These are phyloP conservation scores for Cochlearia excelsa DNA, from an alignment of 345 rosid genomes.

Conservation along the genomic window DNA sequence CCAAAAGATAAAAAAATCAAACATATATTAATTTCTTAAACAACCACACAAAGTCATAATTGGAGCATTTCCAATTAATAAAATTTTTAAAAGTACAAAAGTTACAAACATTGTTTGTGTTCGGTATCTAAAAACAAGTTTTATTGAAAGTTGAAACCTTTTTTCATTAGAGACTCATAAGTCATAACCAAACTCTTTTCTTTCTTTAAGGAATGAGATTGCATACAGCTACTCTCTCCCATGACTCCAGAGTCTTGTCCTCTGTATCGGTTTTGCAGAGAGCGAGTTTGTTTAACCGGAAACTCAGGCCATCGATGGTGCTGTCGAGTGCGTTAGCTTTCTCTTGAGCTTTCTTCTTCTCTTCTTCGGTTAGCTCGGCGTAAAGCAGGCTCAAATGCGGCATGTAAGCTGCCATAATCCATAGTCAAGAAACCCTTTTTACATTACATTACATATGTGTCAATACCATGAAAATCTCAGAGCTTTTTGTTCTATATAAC, in stretches of 20 bases:
- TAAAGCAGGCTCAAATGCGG: constrained; percentile 84
- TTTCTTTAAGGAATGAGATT: constrained; percentile 36
- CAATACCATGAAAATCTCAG: neutral
- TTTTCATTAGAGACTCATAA: neutral
- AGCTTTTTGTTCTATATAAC: neutral
- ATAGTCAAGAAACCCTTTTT: neutral
- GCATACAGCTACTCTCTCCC: constrained; percentile 69
- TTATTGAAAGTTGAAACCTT: neutral
- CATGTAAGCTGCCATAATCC: constrained; percentile 65
- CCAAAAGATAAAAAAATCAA: too few species aligned
- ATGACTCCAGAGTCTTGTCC: constrained; percentile 63
- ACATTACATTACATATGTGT: too few species aligned
- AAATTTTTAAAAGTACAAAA: too few species aligned
- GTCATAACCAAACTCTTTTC: constrained; percentile 2
- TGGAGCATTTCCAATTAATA: too few species aligned
- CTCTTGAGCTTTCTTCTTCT: constrained; percentile 69
- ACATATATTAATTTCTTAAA: too few species aligned
- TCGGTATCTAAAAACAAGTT: neutral
- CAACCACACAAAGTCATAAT: too few species aligned
- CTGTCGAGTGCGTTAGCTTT: constrained; percentile 53
- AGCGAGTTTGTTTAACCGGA: constrained; percentile 52
- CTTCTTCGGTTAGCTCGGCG: constrained; percentile 65
- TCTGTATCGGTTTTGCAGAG: constrained; percentile 63
- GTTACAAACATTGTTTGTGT: too few species aligned
- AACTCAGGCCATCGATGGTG: constrained; percentile 46